These are phyloP conservation scores for Silene conica DNA, from an alignment of 148 eudicot genomes.

Conservation along the genomic window DNA sequence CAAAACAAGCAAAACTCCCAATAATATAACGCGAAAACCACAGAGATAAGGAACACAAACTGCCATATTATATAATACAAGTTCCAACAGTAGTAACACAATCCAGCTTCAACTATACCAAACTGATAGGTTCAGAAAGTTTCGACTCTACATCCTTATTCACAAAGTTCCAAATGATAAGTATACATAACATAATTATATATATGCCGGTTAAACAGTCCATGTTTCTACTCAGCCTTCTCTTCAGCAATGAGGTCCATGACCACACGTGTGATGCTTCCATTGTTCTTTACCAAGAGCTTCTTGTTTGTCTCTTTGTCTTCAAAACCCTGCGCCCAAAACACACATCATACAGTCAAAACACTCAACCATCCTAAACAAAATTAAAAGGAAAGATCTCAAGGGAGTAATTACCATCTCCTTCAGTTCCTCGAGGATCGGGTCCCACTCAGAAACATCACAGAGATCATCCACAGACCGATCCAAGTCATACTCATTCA, in stretches of 20 bases:
- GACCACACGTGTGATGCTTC: constrained; percentile 73
- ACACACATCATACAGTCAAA: not conserved
- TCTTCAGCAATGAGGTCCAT: constrained; percentile 83
- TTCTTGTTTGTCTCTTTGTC: constrained; percentile 58
- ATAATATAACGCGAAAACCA: too few relatives aligned
- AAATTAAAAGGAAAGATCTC: not conserved
- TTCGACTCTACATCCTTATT: not conserved
- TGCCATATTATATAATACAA: not conserved
- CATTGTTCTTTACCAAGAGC: constrained; percentile 81
- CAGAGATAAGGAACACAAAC: not conserved
- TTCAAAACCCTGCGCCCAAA: constrained; percentile 52
- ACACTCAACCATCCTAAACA: not conserved
- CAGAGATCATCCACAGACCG: constrained; percentile 67
- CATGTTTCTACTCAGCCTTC: constrained; percentile 14
- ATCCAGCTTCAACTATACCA: constrained; percentile 5
- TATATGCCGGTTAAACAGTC: not conserved
- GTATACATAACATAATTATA: not conserved
- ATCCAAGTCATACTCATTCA: constrained; percentile 57
- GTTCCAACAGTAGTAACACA: not conserved
- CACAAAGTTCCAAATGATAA: not conserved
- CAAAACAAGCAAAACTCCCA: too few relatives aligned
- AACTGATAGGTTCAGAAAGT: not conserved
- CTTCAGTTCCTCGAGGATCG: constrained; percentile 67
- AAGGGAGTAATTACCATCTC: constrained; percentile 57
- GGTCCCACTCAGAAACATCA: constrained; percentile 63